These are phyloP conservation scores for Kuraishia hungarica DNA, from an alignment of 805 yeast genomes.

Conservation along the genomic window DNA sequence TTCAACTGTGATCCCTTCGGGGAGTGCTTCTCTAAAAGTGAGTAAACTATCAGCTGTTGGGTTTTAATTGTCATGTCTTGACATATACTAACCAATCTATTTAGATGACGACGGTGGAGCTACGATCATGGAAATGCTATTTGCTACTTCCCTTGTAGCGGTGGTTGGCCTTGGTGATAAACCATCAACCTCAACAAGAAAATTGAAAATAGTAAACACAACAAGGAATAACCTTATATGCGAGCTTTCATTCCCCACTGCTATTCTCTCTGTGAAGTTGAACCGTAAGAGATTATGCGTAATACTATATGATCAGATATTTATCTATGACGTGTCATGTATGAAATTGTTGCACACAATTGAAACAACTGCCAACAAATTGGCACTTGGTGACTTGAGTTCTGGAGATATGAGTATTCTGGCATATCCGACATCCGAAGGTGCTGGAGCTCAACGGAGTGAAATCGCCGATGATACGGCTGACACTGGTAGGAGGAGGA, in stretches of 20 bases:
- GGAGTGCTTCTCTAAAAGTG: constrained; percentile 41
- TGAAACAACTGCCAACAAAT: constrained; percentile 39
- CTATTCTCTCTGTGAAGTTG: constrained; percentile 62
- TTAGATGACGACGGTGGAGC: constrained; percentile 39
- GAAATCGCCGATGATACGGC: neutral
- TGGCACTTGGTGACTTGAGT: constrained; percentile 19
- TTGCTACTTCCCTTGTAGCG: constrained; percentile 80
- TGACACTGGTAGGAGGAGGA: constrained; percentile 18
- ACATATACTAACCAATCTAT: neutral
- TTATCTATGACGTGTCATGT: constrained; percentile 83
- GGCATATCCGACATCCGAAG: constrained; percentile 39
- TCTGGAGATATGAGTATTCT: constrained; percentile 40
- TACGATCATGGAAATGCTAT: constrained; percentile 81
- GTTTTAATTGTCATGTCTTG: neutral
- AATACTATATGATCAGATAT: constrained; percentile 70
- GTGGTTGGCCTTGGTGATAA: constrained; percentile 73
- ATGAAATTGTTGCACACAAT: constrained; percentile 73
- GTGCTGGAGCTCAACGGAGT: neutral
- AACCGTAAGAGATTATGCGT: constrained; percentile 80
- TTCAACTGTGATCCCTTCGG: constrained; percentile 88
- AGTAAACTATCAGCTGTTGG: neutral
- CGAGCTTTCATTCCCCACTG: constrained; percentile 79
- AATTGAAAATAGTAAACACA: constrained; percentile 76
- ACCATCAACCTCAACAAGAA: constrained; percentile 65
- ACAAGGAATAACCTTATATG: constrained; percentile 70